Conservation (phyloP, 2,329 filamentous ascomycete species). For the Alternaria infectoria region DNA sequence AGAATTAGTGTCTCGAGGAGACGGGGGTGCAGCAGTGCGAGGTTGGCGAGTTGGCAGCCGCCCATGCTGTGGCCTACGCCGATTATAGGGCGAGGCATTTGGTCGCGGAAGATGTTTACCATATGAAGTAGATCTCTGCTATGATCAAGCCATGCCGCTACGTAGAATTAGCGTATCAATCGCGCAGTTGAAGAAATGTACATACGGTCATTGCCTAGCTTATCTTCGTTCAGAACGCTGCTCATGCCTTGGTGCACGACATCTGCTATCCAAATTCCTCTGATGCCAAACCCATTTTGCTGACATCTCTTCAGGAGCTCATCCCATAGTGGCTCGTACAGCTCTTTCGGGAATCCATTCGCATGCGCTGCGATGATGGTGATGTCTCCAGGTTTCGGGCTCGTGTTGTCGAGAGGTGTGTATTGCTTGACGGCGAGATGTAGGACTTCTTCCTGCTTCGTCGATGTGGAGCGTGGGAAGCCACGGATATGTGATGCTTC, state of each 20-base stretch:
- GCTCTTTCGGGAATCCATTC: constrained; percentile 94
- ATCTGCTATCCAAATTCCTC: constrained; percentile 89
- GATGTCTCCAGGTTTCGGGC: constrained; percentile 74
- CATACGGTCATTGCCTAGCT: constrained; percentile 84
- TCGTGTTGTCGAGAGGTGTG: constrained; percentile 72
- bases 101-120: constrained; percentile 79
- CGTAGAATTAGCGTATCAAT: neutral
- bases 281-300: constrained; percentile 70
- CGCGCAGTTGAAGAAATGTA: constrained; percentile 11
- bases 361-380: constrained; percentile 88
- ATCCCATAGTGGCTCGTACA: constrained; percentile 92
- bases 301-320: constrained; percentile 70
- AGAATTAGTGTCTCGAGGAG: constrained; percentile 77
- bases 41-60: constrained; percentile 72
- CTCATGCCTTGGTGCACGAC: constrained; percentile 84
- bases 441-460: constrained; percentile 76
- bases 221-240: constrained; percentile 75
- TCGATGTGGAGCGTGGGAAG: constrained; percentile 74
- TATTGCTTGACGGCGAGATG: constrained; percentile 86
- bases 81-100: constrained; percentile 82
- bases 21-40: constrained; percentile 79
- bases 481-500: constrained; percentile 76
- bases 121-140: constrained; percentile 83
- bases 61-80: constrained; percentile 92
- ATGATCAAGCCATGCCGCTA: constrained; percentile 86